Evolutionary conservation across 768 basidiomycete species (phyloP).

Genomic region (Daedaleopsis nitida): DNA sequence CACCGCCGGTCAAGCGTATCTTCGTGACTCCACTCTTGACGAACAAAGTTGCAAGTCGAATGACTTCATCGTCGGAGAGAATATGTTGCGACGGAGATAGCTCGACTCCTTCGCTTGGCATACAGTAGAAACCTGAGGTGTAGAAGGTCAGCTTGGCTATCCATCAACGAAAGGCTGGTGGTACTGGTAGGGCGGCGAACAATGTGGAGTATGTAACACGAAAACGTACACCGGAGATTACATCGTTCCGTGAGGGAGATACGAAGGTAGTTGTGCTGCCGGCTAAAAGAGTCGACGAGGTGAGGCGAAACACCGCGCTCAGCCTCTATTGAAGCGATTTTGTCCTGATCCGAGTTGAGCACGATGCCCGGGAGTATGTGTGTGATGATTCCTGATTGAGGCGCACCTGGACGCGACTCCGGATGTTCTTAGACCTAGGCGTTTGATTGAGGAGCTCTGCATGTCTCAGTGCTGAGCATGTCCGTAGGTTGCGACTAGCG

Average conservation of each 20-base stretch:
- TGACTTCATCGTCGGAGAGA: conserved; percentile 74
- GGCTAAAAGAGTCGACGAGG: conserved; percentile 65
- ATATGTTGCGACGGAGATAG: conserved; percentile 70
- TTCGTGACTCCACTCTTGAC: conserved; percentile 84
- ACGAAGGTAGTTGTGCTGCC: conserved; percentile 84
- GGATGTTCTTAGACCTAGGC: conserved; percentile 4
- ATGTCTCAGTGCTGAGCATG: conserved; percentile 1
- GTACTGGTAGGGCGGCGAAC: conserved; percentile 6
- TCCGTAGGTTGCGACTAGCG: not conserved
- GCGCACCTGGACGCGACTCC: conserved; percentile 10
- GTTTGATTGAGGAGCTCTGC: conserved; percentile 5
- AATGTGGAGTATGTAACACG: not conserved
- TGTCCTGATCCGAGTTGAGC: conserved; percentile 42
- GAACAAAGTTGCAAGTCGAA: conserved; percentile 74
- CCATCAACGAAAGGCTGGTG: conserved; percentile 8
- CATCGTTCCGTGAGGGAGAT: conserved; percentile 87
- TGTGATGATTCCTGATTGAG: not conserved
- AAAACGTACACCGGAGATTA: conserved; percentile 74
- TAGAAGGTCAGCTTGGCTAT: not conserved
- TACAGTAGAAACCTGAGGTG: conserved; percentile 84
- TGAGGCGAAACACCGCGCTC: conserved; percentile 48
- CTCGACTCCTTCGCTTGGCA: conserved; percentile 81
- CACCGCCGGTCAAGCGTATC: conserved; percentile 86
- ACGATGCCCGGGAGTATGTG: not conserved
- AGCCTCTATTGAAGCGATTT: conserved; percentile 56